Percentiles rank a stretch among this genome's conserved stretches.
phyloP scores from a whole-genome alignment of 75 land plant species.

The Pinus albicaulis region DNA sequence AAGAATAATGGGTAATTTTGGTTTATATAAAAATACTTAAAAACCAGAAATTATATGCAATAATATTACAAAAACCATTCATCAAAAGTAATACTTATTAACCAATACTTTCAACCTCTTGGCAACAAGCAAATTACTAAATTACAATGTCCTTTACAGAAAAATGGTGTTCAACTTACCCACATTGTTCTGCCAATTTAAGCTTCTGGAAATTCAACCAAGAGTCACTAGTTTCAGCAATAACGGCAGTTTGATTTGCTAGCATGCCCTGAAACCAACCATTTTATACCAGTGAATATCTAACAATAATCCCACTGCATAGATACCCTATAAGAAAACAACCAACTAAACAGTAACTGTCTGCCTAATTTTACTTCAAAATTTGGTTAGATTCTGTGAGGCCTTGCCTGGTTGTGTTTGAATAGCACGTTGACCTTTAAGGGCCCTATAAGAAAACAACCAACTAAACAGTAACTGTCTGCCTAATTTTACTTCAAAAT shows the following conservation, averaged over 20 bases:
- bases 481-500: too few relatives aligned
- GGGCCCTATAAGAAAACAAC: not conserved
- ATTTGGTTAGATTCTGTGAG: not conserved
- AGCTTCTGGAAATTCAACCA: slow-evolving; percentile 66
- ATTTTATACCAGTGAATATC: not conserved
- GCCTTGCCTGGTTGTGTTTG: slow-evolving; percentile 48
- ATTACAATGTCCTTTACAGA: too few relatives aligned
- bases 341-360: not conserved
- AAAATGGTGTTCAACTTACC: slow-evolving; percentile 10
- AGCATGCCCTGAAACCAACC: slow-evolving; percentile 46
- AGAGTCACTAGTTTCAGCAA: slow-evolving; percentile 92
- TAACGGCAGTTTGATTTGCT: slow-evolving; percentile 53
- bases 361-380: too few relatives aligned
- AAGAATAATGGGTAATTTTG: too few relatives aligned
- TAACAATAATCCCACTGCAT: not conserved
- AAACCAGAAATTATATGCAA: too few relatives aligned
- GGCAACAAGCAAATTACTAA: too few relatives aligned
- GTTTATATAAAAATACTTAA: too few relatives aligned
- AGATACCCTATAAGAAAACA: not conserved
- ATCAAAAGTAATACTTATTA: too few relatives aligned
- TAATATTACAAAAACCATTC: too few relatives aligned
- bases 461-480: not conserved
- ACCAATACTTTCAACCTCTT: too few relatives aligned
- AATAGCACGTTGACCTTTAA: slow-evolving; percentile 54
- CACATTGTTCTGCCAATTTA: slow-evolving; percentile 22